A percentile compares a stretch with the other conserved stretches of the same genome.
Conservation (phyloP, 306 rosid species). For the Erythrophleum fordii region DNA sequence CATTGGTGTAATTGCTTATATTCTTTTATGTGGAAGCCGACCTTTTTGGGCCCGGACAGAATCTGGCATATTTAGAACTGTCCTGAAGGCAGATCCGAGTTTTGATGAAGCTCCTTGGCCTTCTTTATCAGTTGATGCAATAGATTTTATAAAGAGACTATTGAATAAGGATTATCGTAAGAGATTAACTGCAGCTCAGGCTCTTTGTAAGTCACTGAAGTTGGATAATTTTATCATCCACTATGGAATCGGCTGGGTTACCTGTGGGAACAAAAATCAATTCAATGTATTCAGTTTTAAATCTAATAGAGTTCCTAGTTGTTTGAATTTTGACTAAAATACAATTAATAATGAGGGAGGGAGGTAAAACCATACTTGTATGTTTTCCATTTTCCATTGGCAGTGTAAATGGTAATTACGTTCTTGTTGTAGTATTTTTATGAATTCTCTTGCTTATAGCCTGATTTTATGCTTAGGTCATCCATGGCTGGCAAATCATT, state of each 20-base stretch:
- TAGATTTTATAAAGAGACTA: slow-evolving; percentile 57
- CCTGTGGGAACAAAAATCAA: not conserved
- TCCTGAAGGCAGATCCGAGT: slow-evolving; percentile 64
- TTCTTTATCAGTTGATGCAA: slow-evolving; percentile 58
- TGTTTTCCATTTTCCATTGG: slow-evolving; percentile 31
- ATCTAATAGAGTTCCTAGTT: not conserved
- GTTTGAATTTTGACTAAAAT: not conserved
- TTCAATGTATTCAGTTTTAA: not conserved
- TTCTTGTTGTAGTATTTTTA: not conserved
- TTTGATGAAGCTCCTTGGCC: slow-evolving; percentile 80
- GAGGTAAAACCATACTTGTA: not conserved
- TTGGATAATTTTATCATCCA: not conserved
- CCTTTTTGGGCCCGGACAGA: slow-evolving; percentile 74
- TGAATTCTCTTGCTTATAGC: slow-evolving; percentile 25
- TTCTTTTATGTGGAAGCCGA: slow-evolving; percentile 74
- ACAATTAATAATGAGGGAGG: slow-evolving; percentile 9
- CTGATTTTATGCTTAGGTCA: slow-evolving; percentile 60
- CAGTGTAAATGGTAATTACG: not conserved
- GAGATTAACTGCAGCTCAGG: slow-evolving; percentile 68
- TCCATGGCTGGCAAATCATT: slow-evolving; percentile 70
- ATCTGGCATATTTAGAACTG: slow-evolving; percentile 68
- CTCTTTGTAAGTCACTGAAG: slow-evolving; percentile 50
- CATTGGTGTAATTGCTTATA: slow-evolving; percentile 74
- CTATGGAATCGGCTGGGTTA: not conserved
- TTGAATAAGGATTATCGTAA: slow-evolving; percentile 63